These are phyloP conservation scores for Candida smagusa DNA, from an alignment of 1,139 yeast species.

Conservation along the genomic window DNA sequence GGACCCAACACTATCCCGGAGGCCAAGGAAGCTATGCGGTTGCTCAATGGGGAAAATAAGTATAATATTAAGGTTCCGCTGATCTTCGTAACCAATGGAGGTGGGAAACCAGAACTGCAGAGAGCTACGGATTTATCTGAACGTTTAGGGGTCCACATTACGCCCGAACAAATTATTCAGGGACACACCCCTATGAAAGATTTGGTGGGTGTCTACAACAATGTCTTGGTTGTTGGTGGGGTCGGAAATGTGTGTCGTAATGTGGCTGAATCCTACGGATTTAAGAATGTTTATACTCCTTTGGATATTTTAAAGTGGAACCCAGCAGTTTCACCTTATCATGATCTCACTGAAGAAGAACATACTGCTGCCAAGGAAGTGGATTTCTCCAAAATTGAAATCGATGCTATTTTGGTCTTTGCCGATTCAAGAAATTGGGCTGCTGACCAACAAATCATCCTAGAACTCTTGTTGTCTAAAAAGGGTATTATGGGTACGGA, in stretches of 20 bases:
- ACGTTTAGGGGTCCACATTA: slow-evolving; percentile 56
- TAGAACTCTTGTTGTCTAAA: slow-evolving; percentile 70
- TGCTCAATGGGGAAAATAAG: slow-evolving; percentile 73
- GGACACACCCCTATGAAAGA: slow-evolving; percentile 91
- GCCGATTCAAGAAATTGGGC: slow-evolving; percentile 90
- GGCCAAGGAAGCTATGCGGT: slow-evolving; percentile 64
- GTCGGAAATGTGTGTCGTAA: slow-evolving; percentile 77
- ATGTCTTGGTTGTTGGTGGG: slow-evolving; percentile 83
- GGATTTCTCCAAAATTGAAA: slow-evolving; percentile 60
- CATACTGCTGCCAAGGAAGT: slow-evolving; percentile 49
- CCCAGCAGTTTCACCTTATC: slow-evolving; percentile 80
- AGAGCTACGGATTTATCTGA: slow-evolving; percentile 66
- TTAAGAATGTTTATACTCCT: slow-evolving; percentile 73
- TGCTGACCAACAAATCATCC: slow-evolving; percentile 81
- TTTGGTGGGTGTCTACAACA: slow-evolving; percentile 59
- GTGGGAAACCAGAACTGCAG: slow-evolving; percentile 75
- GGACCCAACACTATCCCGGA: slow-evolving; percentile 80
- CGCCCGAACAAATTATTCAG: slow-evolving; percentile 77
- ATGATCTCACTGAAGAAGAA: slow-evolving; percentile 72
- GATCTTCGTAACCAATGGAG: slow-evolving; percentile 85
- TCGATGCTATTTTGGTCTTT: slow-evolving; percentile 74
- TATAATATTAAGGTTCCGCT: slow-evolving; percentile 82
- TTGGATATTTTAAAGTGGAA: slow-evolving; percentile 80
- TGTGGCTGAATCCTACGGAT: slow-evolving; percentile 76
- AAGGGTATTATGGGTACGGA: slow-evolving; percentile 81